These are phyloP conservation scores for Cronartium ribicola DNA, from an alignment of 1,284 basidiomycete species.

Conservation along the genomic window DNA sequence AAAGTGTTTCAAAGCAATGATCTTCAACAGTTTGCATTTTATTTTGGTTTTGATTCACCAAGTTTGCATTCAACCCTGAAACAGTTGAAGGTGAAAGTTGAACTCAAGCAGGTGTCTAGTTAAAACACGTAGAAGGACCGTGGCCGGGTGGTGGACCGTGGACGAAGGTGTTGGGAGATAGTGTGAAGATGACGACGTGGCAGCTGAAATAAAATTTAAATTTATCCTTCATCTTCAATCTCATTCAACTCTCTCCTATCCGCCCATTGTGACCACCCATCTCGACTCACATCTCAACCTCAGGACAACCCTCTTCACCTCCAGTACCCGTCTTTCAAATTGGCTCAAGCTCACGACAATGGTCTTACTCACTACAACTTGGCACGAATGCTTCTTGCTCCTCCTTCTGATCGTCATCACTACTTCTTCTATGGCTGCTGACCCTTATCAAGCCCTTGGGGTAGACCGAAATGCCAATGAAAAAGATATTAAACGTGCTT, in stretches of 20 bases:
- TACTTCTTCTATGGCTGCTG: constrained; percentile 22
- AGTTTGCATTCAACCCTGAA: no score
- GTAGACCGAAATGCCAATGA: constrained; percentile 60
- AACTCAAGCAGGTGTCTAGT: no score
- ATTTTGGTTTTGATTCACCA: no score
- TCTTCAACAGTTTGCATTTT: no score
- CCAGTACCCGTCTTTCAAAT: no score
- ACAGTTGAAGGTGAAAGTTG: no score
- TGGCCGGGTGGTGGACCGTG: constrained; percentile 5
- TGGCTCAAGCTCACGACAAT: background rate
- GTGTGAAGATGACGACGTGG: background rate
- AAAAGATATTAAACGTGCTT: constrained; percentile 81
- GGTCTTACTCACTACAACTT: background rate
- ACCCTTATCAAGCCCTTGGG: constrained; percentile 24
- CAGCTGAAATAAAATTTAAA: background rate
- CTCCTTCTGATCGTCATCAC: constrained; percentile 24
- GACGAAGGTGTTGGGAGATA: background rate
- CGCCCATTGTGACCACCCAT: no score
- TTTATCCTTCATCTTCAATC: background rate
- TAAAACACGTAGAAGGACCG: background rate
- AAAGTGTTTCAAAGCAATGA: no score
- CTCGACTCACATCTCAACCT: no score
- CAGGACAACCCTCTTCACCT: no score
- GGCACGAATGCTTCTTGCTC: background rate
- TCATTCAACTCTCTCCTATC: background rate